Conservation (phyloP, 108 stramenopile genomes). For the Nitzschia palea region DNA sequence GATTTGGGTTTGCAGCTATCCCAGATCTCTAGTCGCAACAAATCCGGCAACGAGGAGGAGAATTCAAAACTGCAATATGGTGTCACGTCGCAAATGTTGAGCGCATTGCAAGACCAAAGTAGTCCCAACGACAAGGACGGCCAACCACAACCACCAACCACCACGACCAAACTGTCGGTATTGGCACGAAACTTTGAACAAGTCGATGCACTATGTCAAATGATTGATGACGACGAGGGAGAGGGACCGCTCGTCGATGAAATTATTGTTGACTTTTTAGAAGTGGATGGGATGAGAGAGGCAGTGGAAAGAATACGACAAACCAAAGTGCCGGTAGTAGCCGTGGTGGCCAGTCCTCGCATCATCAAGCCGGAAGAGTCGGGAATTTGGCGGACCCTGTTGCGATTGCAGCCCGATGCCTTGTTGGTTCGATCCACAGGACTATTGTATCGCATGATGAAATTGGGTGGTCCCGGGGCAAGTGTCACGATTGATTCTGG, state of each 20-base stretch:
- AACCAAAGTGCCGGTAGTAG: conserved; percentile 22
- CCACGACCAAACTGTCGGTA: conserved; percentile 39
- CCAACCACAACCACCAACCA: not conserved
- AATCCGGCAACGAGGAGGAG: not conserved
- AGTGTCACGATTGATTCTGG: conserved; percentile 9
- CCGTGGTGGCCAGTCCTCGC: conserved; percentile 68
- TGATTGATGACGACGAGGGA: conserved; percentile 38
- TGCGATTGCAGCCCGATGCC: conserved; percentile 58
- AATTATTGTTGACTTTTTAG: conserved; percentile 77
- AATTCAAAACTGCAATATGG: conserved; percentile 1
- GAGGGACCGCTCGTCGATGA: conserved; percentile 36
- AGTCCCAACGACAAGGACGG: not conserved
- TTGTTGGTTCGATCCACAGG: conserved; percentile 70
- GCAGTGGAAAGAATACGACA: conserved; percentile 51
- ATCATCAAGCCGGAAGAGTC: conserved; percentile 75
- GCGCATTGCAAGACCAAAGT: not conserved
- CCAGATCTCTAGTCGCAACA: not conserved
- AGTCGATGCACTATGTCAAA: conserved; percentile 53
- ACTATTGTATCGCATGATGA: conserved; percentile 49
- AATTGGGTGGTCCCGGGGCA: conserved; percentile 45
- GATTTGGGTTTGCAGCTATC: conserved; percentile 36
- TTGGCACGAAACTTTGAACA: conserved; percentile 54
- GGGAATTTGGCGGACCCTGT: conserved; percentile 61
- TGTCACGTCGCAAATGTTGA: conserved; percentile 4
- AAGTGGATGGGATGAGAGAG: conserved; percentile 64